phyloP scores from a whole-genome alignment of 768 basidiomycete genomes.

The Russula ochroleuca region DNA sequence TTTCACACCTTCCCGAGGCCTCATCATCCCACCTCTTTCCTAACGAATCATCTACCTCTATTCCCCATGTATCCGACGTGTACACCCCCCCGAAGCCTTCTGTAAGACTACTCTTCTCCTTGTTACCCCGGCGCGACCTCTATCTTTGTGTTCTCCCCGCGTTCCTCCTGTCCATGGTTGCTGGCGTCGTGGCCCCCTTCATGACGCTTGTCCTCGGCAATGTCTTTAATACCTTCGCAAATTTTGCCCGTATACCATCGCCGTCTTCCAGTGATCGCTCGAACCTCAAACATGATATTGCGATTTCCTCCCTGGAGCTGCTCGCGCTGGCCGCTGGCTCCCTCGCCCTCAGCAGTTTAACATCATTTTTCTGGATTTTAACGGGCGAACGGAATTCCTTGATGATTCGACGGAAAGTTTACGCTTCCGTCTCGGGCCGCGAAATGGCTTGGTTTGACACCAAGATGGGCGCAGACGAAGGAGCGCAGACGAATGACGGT shows the following conservation, averaged over 20 bases:
- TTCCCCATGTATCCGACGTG: constrained; percentile 29
- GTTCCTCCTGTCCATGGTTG: constrained; percentile 51
- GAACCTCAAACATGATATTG: constrained; percentile 52
- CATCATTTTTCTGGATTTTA: constrained; percentile 80
- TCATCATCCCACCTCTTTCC: constrained; percentile 28
- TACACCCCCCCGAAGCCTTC: constrained; percentile 33
- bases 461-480: constrained; percentile 59
- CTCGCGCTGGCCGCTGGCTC: constrained; percentile 61
- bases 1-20: constrained; percentile 23
- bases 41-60: constrained; percentile 28
- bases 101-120: constrained; percentile 62
- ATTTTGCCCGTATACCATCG: constrained; percentile 44
- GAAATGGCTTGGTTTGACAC: constrained; percentile 91
- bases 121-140: constrained; percentile 54
- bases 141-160: constrained; percentile 62
- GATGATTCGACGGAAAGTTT: constrained; percentile 63
- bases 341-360: constrained; percentile 67
- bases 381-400: constrained; percentile 77
- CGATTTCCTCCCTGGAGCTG: constrained; percentile 60
- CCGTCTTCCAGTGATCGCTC: constrained; percentile 45
- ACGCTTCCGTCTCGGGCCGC: constrained; percentile 57
- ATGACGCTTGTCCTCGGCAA: constrained; percentile 82
- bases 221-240: constrained; percentile 68
- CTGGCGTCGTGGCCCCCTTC: constrained; percentile 74
- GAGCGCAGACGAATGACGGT: constrained; percentile 41